phyloP scores from a whole-genome alignment of 345 rosid genomes.

The Garcia nutans region DNA sequence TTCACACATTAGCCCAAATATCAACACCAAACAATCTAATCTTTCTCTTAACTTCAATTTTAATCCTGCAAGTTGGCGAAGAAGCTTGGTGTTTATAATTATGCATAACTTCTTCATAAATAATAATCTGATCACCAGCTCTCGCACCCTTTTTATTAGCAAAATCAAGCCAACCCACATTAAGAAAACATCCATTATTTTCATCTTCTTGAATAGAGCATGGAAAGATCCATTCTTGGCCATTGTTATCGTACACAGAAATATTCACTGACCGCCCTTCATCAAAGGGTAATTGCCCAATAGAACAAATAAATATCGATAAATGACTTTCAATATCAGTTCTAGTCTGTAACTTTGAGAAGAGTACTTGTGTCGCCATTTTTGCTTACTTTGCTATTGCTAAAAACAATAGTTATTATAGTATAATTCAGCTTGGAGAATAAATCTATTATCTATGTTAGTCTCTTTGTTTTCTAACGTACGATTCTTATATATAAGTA shows the following conservation, averaged over 20 bases:
- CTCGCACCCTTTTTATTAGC: background rate
- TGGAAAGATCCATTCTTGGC: background rate
- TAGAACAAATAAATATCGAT: background rate
- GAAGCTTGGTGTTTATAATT: background rate
- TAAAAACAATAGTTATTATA: too few species aligned
- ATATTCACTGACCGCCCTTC: background rate
- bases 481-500: too few species aligned
- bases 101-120: background rate
- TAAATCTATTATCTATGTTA: too few species aligned
- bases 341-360: background rate
- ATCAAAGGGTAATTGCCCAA: background rate
- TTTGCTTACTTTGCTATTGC: background rate
- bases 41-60: background rate
- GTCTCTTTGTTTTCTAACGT: too few species aligned
- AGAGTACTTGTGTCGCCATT: background rate
- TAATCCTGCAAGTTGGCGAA: background rate
- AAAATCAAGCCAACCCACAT: background rate
- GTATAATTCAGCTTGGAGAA: too few species aligned
- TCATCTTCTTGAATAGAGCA: background rate
- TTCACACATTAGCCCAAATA: background rate
- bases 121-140: background rate
- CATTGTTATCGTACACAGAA: background rate
- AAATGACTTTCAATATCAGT: background rate
- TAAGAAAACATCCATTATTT: background rate
- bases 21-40: background rate